phyloP scores from a whole-genome alignment of 192 early-diverging fungal genomes.

The Powellomyces hirtus region DNA sequence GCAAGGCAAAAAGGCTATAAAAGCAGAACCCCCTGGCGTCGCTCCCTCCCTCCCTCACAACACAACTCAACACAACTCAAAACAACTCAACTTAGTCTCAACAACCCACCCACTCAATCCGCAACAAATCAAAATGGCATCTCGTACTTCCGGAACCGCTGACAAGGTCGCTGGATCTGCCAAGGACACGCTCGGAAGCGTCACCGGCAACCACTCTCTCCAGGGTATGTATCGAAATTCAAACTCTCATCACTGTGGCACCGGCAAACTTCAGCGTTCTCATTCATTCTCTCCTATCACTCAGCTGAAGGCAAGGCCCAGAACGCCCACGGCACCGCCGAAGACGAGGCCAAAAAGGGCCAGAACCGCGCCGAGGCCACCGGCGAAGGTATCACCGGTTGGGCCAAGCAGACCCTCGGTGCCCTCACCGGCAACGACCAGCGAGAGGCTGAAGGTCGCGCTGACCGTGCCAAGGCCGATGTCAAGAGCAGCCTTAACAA shows the following conservation, averaged over 20 bases:
- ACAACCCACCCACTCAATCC: too few species aligned
- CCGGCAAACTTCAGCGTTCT: not conserved
- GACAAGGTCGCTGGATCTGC: slow-evolving; percentile 16
- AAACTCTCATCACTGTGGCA: not conserved
- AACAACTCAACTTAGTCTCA: too few species aligned
- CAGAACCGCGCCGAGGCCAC: slow-evolving; percentile 15
- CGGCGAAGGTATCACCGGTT: slow-evolving; percentile 18
- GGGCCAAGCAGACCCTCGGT: slow-evolving; percentile 23
- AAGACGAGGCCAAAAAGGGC: slow-evolving; percentile 18
- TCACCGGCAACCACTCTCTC: slow-evolving; percentile 1
- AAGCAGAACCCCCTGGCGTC: too few species aligned
- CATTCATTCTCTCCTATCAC: not conserved
- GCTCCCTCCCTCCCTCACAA: too few species aligned
- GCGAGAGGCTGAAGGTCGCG: slow-evolving; percentile 19
- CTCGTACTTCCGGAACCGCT: slow-evolving; percentile 5
- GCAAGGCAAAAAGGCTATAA: too few species aligned
- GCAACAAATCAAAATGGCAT: slow-evolving; percentile 11
- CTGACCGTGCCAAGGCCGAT: slow-evolving; percentile 25
- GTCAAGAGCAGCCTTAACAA: too few species aligned
- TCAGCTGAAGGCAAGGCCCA: slow-evolving; percentile 25
- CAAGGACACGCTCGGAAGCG: slow-evolving; percentile 20
- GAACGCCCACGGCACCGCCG: slow-evolving; percentile 5
- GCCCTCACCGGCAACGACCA: slow-evolving; percentile 27
- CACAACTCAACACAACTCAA: too few species aligned
- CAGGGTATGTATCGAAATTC: slow-evolving; percentile 1